These are phyloP conservation scores for Taphrina deformans DNA, from an alignment of 1,139 yeast species.

Conservation along the genomic window DNA sequence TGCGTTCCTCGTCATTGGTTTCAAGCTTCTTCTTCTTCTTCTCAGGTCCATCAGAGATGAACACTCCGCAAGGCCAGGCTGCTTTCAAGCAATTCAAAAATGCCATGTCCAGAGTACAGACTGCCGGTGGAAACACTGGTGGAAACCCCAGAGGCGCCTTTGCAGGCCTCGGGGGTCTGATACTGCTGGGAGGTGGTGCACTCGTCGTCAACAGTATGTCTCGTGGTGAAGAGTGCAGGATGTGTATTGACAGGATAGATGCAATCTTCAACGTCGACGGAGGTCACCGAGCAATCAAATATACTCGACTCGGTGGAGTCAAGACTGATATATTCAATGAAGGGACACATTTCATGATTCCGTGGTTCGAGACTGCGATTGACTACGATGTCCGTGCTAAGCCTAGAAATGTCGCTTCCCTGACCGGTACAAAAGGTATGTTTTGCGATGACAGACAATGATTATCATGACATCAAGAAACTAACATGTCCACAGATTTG, in stretches of 20 bases:
- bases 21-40: not conserved
- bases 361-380: constrained; percentile 93
- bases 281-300: constrained; percentile 96
- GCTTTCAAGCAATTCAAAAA: constrained; percentile 32
- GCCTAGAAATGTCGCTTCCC: constrained; percentile 94
- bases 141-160: constrained; percentile 24
- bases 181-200: constrained; percentile 30
- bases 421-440: constrained; percentile 87
- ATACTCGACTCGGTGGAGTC: constrained; percentile 84
- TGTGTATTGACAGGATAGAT: not conserved
- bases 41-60: not conserved
- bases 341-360: constrained; percentile 92
- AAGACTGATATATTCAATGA: constrained; percentile 82
- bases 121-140: constrained; percentile 27
- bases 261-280: constrained; percentile 61
- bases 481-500: constrained; percentile 49
- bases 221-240: not conserved
- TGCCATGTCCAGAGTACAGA: constrained; percentile 30
- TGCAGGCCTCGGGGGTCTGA: constrained; percentile 29
- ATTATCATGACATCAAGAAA: not conserved
- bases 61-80: constrained; percentile 29
- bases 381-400: constrained; percentile 95
- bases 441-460: not conserved
- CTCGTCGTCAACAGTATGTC: constrained; percentile 20
- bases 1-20: too few species aligned